phyloP scores from a whole-genome alignment of 2,329 filamentous ascomycete species.

The Aspergillus sp. region DNA sequence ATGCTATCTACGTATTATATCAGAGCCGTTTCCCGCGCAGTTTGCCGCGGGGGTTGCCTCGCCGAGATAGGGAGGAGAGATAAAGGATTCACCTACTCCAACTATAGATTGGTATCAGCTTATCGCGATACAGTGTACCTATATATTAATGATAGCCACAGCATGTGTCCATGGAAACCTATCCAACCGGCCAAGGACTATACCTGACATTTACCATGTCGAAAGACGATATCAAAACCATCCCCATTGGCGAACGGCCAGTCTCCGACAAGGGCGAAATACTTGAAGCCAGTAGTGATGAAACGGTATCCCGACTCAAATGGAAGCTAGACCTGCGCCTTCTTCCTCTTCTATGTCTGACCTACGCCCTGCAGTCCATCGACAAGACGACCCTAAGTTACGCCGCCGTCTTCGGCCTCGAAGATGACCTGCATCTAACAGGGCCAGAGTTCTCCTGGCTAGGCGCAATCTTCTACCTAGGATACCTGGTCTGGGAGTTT shows the following conservation, averaged over 20 bases:
- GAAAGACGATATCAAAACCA: not conserved
- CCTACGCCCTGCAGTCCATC: not conserved
- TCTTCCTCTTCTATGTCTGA: not conserved
- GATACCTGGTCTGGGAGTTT: slow-evolving; percentile 40
- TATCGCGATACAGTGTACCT: too few relatives aligned
- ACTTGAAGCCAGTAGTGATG: not conserved
- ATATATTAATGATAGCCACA: too few relatives aligned
- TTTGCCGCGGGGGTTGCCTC: not conserved
- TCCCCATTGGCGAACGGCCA: not conserved
- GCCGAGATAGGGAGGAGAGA: too few relatives aligned
- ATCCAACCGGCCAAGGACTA: too few relatives aligned
- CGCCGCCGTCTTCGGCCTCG: slow-evolving; percentile 54
- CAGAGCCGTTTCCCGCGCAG: not conserved
- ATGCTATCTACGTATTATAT: not conserved
- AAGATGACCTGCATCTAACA: slow-evolving; percentile 44
- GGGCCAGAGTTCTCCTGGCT: slow-evolving; percentile 43
- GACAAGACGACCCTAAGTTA: slow-evolving; percentile 38
- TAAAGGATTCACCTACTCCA: too few relatives aligned
- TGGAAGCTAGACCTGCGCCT: not conserved
- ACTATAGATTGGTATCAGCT: too few relatives aligned
- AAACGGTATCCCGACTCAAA: not conserved
- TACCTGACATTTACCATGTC: not conserved
- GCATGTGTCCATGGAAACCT: too few relatives aligned
- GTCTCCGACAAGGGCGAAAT: not conserved
- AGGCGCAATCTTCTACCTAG: slow-evolving; percentile 45